A percentile compares a stretch with the other conserved stretches of the same genome.
phyloP scores from a whole-genome alignment of 192 early-diverging fungal genomes.

The Helicostylum pulchrum region DNA sequence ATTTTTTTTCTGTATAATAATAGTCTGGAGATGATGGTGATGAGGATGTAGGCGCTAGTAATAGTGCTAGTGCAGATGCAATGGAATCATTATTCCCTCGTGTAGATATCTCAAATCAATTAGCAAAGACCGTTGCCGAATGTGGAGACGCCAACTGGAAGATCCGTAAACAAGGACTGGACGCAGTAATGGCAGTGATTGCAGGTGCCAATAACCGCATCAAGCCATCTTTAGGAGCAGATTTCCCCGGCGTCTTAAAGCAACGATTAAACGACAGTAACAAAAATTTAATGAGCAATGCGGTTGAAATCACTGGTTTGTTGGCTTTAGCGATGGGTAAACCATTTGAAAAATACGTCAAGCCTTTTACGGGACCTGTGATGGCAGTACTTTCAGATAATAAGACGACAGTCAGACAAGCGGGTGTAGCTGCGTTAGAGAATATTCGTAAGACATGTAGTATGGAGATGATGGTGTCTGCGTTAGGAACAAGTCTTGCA shows the following conservation, averaged over 20 bases:
- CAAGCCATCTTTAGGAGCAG: slow-evolving; percentile 71
- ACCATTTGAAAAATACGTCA: slow-evolving; percentile 76
- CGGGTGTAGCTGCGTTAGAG: slow-evolving; percentile 71
- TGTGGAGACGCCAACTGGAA: slow-evolving; percentile 89
- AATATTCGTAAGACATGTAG: slow-evolving; percentile 66
- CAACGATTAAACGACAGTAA: slow-evolving; percentile 84
- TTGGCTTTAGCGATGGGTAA: slow-evolving; percentile 83
- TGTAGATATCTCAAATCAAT: slow-evolving; percentile 68
- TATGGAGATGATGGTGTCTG: slow-evolving; percentile 66
- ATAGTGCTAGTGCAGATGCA: slow-evolving; percentile 45
- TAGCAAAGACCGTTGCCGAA: slow-evolving; percentile 60
- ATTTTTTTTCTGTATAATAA: too few relatives aligned
- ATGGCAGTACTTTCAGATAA: slow-evolving; percentile 81
- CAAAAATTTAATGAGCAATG: slow-evolving; percentile 78
- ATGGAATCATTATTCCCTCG: slow-evolving; percentile 86
- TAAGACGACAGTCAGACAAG: slow-evolving; percentile 81
- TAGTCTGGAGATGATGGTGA: neutral
- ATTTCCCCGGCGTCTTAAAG: slow-evolving; percentile 80
- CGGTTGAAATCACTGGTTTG: slow-evolving; percentile 76
- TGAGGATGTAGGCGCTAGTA: slow-evolving; percentile 4
- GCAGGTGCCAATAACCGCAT: slow-evolving; percentile 78
- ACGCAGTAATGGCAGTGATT: slow-evolving; percentile 73
- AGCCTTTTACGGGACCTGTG: slow-evolving; percentile 66
- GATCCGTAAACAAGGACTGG: slow-evolving; percentile 86
- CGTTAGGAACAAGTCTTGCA: slow-evolving; percentile 62